phyloP scores from a whole-genome alignment of 1,139 yeast species.

The Lodderomyces parapsilosis region DNA sequence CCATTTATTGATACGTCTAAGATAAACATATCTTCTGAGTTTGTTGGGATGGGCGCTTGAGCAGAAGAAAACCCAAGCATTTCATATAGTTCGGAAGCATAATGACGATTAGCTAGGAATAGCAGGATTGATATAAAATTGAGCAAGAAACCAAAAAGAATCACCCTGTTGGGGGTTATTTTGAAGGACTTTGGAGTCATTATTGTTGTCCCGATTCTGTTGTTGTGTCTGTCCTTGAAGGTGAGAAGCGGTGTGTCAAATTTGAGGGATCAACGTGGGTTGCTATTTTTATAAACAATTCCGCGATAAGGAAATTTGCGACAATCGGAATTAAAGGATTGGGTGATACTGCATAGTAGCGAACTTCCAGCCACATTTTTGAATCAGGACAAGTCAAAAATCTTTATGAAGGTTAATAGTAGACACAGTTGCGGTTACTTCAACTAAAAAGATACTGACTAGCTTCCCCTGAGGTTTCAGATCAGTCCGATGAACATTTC shows the following conservation, averaged over 20 bases:
- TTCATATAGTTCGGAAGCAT: slow-evolving; percentile 27
- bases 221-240: too few species aligned
- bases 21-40: slow-evolving; percentile 34
- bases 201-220: neutral
- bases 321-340: neutral
- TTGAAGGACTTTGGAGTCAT: neutral
- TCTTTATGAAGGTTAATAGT: too few species aligned
- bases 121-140: slow-evolving; percentile 20
- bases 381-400: too few species aligned
- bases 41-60: too few species aligned
- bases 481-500: too few species aligned
- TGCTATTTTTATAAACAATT: neutral
- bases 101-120: slow-evolving; percentile 33
- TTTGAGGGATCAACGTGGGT: neutral
- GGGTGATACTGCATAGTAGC: neutral
- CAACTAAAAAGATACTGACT: too few species aligned
- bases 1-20: slow-evolving; percentile 33
- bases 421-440: too few species aligned
- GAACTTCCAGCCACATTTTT: too few species aligned
- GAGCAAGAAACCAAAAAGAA: slow-evolving; percentile 13
- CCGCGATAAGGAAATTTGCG: neutral
- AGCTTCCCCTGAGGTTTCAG: too few species aligned
- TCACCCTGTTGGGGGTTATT: neutral
- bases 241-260: too few species aligned
- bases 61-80: slow-evolving; percentile 21